Conservation (phyloP, 2,329 filamentous ascomycete genomes). For the Huntiella abstrusa region DNA sequence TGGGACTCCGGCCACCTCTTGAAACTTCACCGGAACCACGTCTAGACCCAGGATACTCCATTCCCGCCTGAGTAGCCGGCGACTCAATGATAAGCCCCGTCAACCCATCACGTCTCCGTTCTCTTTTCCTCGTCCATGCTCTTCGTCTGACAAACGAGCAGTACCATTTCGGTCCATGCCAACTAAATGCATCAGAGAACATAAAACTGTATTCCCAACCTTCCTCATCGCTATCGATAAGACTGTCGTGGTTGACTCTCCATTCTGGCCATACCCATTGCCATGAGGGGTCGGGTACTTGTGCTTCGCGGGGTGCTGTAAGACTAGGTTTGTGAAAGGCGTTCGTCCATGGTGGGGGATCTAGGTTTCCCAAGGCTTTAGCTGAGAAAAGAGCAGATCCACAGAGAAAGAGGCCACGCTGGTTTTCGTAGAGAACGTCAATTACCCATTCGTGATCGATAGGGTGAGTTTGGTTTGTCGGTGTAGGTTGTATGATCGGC, state of each 20-base stretch:
- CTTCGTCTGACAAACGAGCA: conserved; percentile 85
- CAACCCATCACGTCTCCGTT: conserved; percentile 34
- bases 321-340: conserved; percentile 38
- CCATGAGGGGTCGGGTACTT: conserved; percentile 89
- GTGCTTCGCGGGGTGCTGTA: conserved; percentile 61
- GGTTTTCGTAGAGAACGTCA: conserved; percentile 89
- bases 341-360: conserved; percentile 78
- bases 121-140: conserved; percentile 68
- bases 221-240: conserved; percentile 53
- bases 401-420: conserved; percentile 77
- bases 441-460: conserved; percentile 37
- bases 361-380: conserved; percentile 66
- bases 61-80: neutral
- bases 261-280: conserved; percentile 62
- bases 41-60: neutral
- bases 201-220: conserved; percentile 95
- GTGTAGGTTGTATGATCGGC: neutral
- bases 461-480: neutral
- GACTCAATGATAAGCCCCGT: conserved; percentile 14
- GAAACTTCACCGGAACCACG: neutral
- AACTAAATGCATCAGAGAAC: conserved; percentile 55
- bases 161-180: conserved; percentile 86
- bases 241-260: conserved; percentile 51
- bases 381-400: conserved; percentile 79
- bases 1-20: neutral